Conservation (phyloP, 768 basidiomycete species). For the Russula vinacea region DNA sequence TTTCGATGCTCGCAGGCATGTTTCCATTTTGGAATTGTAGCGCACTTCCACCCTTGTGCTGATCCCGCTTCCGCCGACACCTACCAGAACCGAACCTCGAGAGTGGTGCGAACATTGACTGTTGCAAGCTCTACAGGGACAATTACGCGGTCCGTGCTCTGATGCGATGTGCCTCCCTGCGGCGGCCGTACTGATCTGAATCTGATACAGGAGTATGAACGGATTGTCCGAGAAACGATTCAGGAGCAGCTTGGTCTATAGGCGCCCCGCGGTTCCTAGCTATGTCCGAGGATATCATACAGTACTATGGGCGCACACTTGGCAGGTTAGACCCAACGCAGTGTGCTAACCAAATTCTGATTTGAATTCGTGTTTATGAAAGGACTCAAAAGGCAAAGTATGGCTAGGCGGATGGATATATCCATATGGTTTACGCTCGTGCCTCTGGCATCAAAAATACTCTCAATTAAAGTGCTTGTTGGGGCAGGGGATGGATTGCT, state of each 20-base stretch:
- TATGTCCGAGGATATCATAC: neutral
- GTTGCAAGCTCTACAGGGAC: slow-evolving; percentile 94
- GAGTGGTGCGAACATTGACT: slow-evolving; percentile 95
- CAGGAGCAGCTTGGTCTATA: slow-evolving; percentile 80
- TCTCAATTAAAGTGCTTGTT: too few relatives aligned
- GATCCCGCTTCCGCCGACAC: neutral
- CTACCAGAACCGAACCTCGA: slow-evolving; percentile 91
- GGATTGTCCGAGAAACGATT: slow-evolving; percentile 77
- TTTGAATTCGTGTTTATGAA: neutral
- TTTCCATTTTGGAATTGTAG: neutral
- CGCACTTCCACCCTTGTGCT: neutral
- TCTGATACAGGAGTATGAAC: slow-evolving; percentile 73
- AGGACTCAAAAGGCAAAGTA: slow-evolving; percentile 15
- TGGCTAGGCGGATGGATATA: neutral
- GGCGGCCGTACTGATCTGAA: neutral
- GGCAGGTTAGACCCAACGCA: neutral
- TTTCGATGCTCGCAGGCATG: slow-evolving; percentile 94
- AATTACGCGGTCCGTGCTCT: slow-evolving; percentile 52
- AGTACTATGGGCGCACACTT: neutral
- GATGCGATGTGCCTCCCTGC: too few relatives aligned
- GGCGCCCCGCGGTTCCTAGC: slow-evolving; percentile 18
- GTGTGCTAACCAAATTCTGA: neutral
- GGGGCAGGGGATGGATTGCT: neutral
- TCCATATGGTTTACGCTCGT: neutral
- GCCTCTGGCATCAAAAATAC: neutral